Conservation (phyloP, 371 early-diverging fungal genomes). For the Coemansia sp. region DNA sequence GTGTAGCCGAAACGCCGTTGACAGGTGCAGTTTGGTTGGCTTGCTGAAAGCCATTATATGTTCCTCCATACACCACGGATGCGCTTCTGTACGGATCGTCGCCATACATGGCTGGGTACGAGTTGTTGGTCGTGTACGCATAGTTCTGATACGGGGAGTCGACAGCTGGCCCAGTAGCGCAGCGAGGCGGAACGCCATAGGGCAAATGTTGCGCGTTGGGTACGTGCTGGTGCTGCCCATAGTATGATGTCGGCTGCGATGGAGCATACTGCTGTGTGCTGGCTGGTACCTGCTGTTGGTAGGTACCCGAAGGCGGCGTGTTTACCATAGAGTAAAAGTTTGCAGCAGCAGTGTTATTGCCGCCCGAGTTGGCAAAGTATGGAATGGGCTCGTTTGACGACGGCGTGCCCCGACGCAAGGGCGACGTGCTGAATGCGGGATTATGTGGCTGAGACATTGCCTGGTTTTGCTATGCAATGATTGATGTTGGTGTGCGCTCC, state of each 20-base stretch:
- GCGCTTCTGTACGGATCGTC: constrained; percentile 38
- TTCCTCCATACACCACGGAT: constrained; percentile 36
- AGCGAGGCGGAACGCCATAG: constrained; percentile 36
- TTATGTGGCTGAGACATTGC: constrained; percentile 9
- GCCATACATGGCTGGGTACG: not conserved
- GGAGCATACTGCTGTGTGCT: constrained; percentile 8
- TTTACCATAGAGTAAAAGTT: constrained; percentile 21
- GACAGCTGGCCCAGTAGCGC: constrained; percentile 43
- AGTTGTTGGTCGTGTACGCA: constrained; percentile 1
- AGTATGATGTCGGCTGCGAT: not conserved
- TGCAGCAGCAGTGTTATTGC: not conserved
- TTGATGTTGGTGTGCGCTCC: not conserved
- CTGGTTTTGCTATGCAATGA: not conserved
- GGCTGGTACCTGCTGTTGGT: not conserved
- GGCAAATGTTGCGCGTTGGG: not conserved
- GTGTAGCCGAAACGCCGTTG: not conserved
- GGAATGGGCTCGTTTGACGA: constrained; percentile 40
- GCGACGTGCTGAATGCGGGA: constrained; percentile 2
- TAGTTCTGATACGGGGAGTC: constrained; percentile 26
- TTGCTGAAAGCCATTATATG: constrained; percentile 14
- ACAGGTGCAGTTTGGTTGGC: not conserved
- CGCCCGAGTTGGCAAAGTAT: constrained; percentile 20
- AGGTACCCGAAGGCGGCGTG: not conserved
- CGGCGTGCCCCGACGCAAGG: constrained; percentile 44
- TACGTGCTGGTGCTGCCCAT: constrained; percentile 13